Base-by-base conservation (phyloP, 139 green algal genomes). In the Mychonastes homosphaera region DNA sequence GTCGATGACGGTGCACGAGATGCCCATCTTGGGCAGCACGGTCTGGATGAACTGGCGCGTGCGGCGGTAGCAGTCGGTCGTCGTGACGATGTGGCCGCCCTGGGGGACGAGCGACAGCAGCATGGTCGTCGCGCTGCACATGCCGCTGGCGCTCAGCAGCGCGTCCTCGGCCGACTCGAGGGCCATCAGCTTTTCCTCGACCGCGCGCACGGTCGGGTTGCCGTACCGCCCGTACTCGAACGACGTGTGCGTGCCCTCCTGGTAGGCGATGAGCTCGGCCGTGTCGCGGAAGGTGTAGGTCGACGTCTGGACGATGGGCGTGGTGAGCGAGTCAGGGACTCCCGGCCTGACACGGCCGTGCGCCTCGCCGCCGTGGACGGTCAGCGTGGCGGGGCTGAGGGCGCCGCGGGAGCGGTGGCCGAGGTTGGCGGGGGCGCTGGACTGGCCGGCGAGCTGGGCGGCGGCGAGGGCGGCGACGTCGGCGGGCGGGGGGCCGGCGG, bases 41-140 rank as follows among this genome's bases (percentile, higher is more conserved):
- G 88, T 96, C 73, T 95, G 86, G 47, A 99, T 97, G 75, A 99
- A 99, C 71, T 96, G 89, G 12, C 92, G 83, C 9, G 92, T 99
- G 40, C 92, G 81, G 32, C 92, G 79, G 76, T 99, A 99, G 79
- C 93, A 99, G 74, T 99, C 93, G n/a, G 84, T 96, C 29, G 93
- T 99, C 32, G 92, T 98, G 7, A 99, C 80, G 62, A 98, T 97
- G 80, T 98, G 91, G 4, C 93, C 93, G 3, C 86, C 85, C 19
- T 83, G 73, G 0, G 91, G 93, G 19, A 98, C 88, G 19, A 99
- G 79, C n/a, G 93, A 82, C 44, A 99, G 77, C 59, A 99, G 81
- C 93, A 99, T 97, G 15, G 84, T 97, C n/a, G 90, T 98, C 3
- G 93, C 91, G 1, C 79, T 55, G 71, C 90, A 95, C 93, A 99